Evolutionary conservation across 169 alveolate species (phyloP), one percentile per base, ranked within the genome.

Genomic region (Pseudocohnilembus persalinus): DNA sequence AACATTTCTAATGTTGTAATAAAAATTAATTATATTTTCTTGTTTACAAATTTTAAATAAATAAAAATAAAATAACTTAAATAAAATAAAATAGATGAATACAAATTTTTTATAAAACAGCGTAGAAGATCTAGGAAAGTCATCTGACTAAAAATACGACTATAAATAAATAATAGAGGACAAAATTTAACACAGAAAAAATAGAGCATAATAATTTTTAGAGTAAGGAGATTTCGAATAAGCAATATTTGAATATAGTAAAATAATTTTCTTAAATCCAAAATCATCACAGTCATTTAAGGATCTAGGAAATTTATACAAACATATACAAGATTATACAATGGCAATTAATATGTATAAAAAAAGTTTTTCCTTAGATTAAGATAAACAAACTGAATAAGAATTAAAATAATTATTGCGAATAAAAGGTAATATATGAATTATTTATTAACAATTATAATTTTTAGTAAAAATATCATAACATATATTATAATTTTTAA

Each of bases 201-300:
- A 27, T 25, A 73, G 49, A 1, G 75, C 84, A 0, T 29, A 73
- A 63, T 29, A 64, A 35, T 68, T 73, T 26, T 35, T 79, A 49
- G n/a, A n/a, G n/a, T 27, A 64, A 30, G 64, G 64, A 63, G 77
- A 49, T 29, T 34, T 34, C 29, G 35, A 79, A 4, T 0, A 64
- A 0, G 84, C 84, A 79, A 79, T 79, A 0, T 49, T 29, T 64
- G 74, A 33, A 0, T 63, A 35, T 30, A 49, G 76, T 25, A 79
- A 79, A 79, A 76, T 79, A 6, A 79, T 79, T n/a, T 79, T 79
- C 29, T 79, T 79, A 25, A 79, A 79, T 0, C 64, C 84, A 49
- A 79, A 79, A 27, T 33, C 29, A 29, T 0, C 77, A n/a, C 76
- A 79, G 20, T 26, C 76, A 64, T 79, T 49, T 35, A 79, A 49